These are phyloP conservation scores for Didymella segeticola DNA, from an alignment of 2,329 filamentous ascomycete species.

Conservation along the genomic window DNA sequence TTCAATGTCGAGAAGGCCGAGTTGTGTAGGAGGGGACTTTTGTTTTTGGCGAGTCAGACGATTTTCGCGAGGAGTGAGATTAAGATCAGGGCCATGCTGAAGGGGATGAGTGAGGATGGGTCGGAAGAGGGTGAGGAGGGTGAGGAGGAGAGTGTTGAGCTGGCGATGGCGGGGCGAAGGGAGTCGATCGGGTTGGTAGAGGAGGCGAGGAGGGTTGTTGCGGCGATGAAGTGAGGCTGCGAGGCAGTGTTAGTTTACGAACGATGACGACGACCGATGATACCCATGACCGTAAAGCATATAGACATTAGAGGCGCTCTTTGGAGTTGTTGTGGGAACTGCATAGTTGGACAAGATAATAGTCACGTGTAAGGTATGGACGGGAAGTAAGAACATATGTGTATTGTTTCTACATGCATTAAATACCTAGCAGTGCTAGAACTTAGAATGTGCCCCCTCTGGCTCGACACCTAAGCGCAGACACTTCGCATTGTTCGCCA, in stretches of 20 bases:
- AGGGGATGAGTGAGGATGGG: constrained; percentile 21
- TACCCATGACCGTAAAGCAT: constrained; percentile 6
- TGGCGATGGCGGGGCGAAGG: not conserved
- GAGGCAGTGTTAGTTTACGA: not conserved
- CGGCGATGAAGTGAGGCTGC: constrained; percentile 7
- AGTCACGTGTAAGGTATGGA: not conserved
- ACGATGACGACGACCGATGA: constrained; percentile 1
- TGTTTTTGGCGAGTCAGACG: constrained; percentile 39
- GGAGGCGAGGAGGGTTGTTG: constrained; percentile 5
- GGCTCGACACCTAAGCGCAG: not conserved
- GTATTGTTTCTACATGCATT: not conserved
- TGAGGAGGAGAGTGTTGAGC: not conserved
- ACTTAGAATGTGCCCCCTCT: not conserved
- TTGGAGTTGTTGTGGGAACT: not conserved
- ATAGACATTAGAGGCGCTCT: not conserved
- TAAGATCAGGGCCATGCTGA: constrained; percentile 29
- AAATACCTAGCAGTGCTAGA: not conserved
- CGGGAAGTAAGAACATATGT: not conserved
- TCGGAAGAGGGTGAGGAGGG: constrained; percentile 10
- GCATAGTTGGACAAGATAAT: not conserved
- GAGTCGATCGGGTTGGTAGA: constrained; percentile 4
- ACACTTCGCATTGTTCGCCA: not conserved
- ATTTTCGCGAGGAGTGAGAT: constrained; percentile 38
- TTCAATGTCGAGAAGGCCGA: constrained; percentile 19
- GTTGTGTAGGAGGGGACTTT: constrained; percentile 27